These are phyloP conservation scores for Malus hybrid DNA, from an alignment of 331 rosid genomes.

Conservation along the genomic window DNA sequence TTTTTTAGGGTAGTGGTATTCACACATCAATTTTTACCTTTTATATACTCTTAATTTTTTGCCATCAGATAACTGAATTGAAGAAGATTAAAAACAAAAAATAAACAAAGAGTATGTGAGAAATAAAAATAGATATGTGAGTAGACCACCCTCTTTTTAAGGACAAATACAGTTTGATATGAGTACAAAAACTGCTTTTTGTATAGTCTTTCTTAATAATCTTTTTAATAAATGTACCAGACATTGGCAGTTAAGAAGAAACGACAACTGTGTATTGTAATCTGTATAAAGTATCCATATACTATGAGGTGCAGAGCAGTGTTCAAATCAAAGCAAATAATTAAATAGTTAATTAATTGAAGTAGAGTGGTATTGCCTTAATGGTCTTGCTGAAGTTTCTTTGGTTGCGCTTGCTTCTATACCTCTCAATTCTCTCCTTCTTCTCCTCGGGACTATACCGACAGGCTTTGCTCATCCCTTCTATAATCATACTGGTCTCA, in stretches of 20 bases:
- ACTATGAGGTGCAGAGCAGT: not conserved
- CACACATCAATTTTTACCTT: too few relatives aligned
- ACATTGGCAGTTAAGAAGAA: not conserved
- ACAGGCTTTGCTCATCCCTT: constrained; percentile 82
- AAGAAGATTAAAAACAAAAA: too few relatives aligned
- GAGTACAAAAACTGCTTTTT: not conserved
- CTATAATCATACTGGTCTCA: constrained; percentile 74
- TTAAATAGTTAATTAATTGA: not conserved
- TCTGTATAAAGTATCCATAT: too few relatives aligned
- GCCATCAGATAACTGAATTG: too few relatives aligned
- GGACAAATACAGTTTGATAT: not conserved
- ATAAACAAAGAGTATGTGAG: too few relatives aligned
- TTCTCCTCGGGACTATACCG: constrained; percentile 81
- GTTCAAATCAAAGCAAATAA: not conserved
- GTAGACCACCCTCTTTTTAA: too few relatives aligned
- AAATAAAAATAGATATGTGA: too few relatives aligned
- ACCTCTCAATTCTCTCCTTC: constrained; percentile 81
- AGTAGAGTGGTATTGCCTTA: constrained; percentile 36
- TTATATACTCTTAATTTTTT: too few relatives aligned
- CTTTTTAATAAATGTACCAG: too few relatives aligned
- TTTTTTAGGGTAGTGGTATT: too few relatives aligned
- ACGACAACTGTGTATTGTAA: too few relatives aligned
- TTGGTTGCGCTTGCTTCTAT: constrained; percentile 63
- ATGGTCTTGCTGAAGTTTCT: constrained; percentile 95
- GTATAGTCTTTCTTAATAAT: not conserved